Evolutionary conservation across 805 yeast genomes (phyloP).

Genomic region (Zygoascus bituminiphila): DNA sequence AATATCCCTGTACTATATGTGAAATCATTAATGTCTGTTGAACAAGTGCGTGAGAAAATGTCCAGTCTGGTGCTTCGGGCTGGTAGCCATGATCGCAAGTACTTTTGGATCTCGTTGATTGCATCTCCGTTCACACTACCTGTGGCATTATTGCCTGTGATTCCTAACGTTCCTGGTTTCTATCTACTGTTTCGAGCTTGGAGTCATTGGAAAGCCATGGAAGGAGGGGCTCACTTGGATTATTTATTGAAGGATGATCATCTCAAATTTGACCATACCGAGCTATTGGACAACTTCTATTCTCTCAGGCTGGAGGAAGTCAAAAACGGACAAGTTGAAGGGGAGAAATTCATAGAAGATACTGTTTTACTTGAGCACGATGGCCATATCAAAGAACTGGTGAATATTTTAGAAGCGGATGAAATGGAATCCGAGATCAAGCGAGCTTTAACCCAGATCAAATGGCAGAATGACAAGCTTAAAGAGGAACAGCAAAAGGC

Average conservation of each 20-base stretch:
- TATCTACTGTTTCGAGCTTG: constrained; percentile 73
- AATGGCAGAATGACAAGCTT: constrained; percentile 7
- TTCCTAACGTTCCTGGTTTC: constrained; percentile 90
- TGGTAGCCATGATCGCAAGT: constrained; percentile 45
- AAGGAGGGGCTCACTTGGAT: constrained; percentile 64
- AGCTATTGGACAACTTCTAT: constrained; percentile 17
- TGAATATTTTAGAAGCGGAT: constrained; percentile 34
- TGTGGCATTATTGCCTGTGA: constrained; percentile 67
- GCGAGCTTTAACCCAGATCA: constrained; percentile 22
- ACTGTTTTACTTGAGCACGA: constrained; percentile 36
- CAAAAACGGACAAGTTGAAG: not conserved
- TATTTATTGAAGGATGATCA: constrained; percentile 43
- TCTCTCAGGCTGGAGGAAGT: not conserved
- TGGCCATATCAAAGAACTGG: constrained; percentile 38
- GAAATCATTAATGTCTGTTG: constrained; percentile 26
- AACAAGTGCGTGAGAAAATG: constrained; percentile 34
- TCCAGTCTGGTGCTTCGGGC: constrained; percentile 37
- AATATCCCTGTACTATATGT: constrained; percentile 43
- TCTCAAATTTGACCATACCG: constrained; percentile 21
- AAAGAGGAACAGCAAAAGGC: not conserved
- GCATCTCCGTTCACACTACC: constrained; percentile 77
- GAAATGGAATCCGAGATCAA: constrained; percentile 22
- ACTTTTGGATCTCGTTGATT: constrained; percentile 44
- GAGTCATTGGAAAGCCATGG: constrained; percentile 71
- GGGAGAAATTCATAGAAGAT: constrained; percentile 21